phyloP scores from a whole-genome alignment of 441 rosid genomes.

The Cnidoscolus chayamansa region DNA sequence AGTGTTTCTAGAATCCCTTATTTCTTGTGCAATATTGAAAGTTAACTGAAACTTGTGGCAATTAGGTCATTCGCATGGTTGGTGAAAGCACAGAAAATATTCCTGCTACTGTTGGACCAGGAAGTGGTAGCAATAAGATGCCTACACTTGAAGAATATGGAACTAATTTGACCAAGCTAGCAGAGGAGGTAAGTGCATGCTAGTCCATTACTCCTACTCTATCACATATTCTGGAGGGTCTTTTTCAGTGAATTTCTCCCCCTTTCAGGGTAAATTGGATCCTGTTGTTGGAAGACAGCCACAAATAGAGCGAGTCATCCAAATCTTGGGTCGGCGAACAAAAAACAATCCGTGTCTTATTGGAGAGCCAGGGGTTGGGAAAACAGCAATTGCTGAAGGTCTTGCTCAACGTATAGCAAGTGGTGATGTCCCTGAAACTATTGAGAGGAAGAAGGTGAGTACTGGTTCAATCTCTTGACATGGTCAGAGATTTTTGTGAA shows the following conservation, averaged over 20 bases:
- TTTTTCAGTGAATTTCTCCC: not conserved
- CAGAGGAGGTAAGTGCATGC: slow-evolving; percentile 70
- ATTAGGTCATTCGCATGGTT: slow-evolving; percentile 93
- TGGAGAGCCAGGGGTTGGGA: slow-evolving; percentile 74
- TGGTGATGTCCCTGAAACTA: slow-evolving; percentile 41
- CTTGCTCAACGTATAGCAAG: slow-evolving; percentile 44
- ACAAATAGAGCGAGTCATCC: slow-evolving; percentile 50
- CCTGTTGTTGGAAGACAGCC: slow-evolving; percentile 58
- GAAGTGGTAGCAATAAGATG: slow-evolving; percentile 74
- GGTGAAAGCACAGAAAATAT: slow-evolving; percentile 88
- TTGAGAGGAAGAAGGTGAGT: slow-evolving; percentile 48
- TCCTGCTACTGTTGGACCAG: slow-evolving; percentile 78
- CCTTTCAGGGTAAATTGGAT: slow-evolving; percentile 50
- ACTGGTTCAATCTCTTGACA: not conserved
- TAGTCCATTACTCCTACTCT: not conserved
- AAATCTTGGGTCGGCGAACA: slow-evolving; percentile 52
- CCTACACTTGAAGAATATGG: slow-evolving; percentile 99
- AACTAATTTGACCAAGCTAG: slow-evolving; percentile 91
- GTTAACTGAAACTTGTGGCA: slow-evolving; percentile 12
- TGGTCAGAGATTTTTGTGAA: not conserved
- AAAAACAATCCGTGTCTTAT: slow-evolving; percentile 60
- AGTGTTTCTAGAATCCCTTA: not conserved
- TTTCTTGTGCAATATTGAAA: not conserved
- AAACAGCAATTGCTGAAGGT: slow-evolving; percentile 64
- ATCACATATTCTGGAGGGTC: not conserved